Conservation (phyloP, 306 rosid genomes). For the Inga leiocalycina region DNA sequence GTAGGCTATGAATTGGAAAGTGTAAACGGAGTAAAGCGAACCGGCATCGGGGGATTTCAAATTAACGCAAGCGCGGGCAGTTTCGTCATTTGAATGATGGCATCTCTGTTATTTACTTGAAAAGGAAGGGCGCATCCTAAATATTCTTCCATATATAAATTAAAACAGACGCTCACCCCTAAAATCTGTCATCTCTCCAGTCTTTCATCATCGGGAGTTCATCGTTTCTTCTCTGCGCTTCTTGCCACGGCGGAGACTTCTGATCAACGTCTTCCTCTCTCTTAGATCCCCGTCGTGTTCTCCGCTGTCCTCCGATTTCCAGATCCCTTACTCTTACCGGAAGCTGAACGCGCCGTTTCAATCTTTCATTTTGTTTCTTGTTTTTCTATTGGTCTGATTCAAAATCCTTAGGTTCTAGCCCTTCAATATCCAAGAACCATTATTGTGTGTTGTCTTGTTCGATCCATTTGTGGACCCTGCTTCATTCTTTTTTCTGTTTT, state of each 20-base stretch:
- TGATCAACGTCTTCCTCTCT: background rate
- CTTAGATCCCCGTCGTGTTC: background rate
- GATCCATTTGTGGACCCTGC: background rate
- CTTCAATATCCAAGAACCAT: background rate
- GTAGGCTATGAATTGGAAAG: too few species aligned
- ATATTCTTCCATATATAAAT: background rate
- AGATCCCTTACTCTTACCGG: background rate
- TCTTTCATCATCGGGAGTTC: background rate
- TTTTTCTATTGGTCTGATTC: background rate
- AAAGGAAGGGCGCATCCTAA: background rate
- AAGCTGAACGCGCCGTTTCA: background rate
- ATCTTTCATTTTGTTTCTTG: background rate
- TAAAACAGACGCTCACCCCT: background rate
- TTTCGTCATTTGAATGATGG: background rate
- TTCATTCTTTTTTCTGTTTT: background rate
- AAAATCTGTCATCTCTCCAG: background rate
- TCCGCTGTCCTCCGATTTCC: background rate
- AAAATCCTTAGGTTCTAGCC: background rate
- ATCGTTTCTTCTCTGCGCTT: background rate
- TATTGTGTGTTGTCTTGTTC: background rate
- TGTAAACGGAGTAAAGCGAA: background rate
- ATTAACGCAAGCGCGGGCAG: background rate
- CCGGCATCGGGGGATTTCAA: too few species aligned
- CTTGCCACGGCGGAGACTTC: background rate
- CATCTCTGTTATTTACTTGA: background rate